These are phyloP conservation scores for Podospora bellae-mahoneyi DNA, from an alignment of 495 filamentous ascomycete species.

Conservation along the genomic window DNA sequence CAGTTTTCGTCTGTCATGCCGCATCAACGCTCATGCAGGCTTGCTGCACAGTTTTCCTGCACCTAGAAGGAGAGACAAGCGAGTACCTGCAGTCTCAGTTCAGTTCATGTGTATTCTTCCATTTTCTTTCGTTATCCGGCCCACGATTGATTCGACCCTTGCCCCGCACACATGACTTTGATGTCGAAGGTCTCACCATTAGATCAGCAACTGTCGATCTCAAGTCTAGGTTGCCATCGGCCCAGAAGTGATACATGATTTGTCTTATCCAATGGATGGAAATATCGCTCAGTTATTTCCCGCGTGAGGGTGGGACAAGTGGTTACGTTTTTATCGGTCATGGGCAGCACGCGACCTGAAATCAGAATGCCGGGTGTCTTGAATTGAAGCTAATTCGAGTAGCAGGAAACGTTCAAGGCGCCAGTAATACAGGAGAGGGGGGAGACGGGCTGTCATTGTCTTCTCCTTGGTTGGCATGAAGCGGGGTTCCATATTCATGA, in stretches of 20 bases:
- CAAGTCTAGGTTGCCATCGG: background rate
- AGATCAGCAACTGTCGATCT: background rate
- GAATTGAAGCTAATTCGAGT: background rate
- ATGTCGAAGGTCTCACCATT: conserved; percentile 1
- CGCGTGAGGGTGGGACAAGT: background rate
- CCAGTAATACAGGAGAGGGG: background rate
- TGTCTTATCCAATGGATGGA: background rate
- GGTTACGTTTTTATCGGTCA: background rate
- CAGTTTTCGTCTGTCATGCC: background rate
- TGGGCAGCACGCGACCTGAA: background rate
- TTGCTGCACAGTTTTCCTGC: background rate
- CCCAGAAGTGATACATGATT: background rate
- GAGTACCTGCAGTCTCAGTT: background rate
- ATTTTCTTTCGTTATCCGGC: background rate
- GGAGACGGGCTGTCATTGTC: background rate
- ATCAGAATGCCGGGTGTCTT: background rate
- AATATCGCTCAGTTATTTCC: background rate
- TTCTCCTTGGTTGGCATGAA: background rate
- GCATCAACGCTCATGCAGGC: conserved; percentile 6
- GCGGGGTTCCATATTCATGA: background rate
- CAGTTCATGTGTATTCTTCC: background rate
- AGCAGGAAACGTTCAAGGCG: background rate
- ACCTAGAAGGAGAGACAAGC: background rate
- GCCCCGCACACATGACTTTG: background rate
- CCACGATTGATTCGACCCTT: background rate